A percentile compares a stretch with the other conserved stretches of the same genome.
Conservation (phyloP, 495 filamentous ascomycete genomes). For the Daldinia bambusicola region DNA sequence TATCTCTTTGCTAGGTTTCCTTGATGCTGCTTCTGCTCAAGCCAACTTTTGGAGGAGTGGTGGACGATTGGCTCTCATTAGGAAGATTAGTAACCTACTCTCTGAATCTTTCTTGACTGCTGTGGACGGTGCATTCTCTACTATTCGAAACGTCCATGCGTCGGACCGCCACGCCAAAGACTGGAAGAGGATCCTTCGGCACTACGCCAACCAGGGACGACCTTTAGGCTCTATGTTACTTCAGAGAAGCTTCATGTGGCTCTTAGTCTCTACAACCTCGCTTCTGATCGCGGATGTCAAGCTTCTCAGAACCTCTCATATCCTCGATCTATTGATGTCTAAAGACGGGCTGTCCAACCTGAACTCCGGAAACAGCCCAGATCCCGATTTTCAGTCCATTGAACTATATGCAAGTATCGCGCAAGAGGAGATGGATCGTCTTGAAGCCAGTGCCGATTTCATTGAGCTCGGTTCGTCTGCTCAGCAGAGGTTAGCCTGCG, state of each 20-base stretch:
- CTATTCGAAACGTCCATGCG: constrained; percentile 72
- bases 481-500: constrained; percentile 86
- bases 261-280: constrained; percentile 82
- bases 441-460: constrained; percentile 93
- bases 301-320: constrained; percentile 66
- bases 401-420: constrained; percentile 79
- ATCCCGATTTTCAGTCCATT: constrained; percentile 65
- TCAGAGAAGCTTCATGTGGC: constrained; percentile 83
- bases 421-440: constrained; percentile 79
- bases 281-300: constrained; percentile 71
- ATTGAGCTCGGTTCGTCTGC: constrained; percentile 83
- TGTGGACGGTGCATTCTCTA: constrained; percentile 87
- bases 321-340: constrained; percentile 81
- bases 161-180: constrained; percentile 65
- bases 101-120: constrained; percentile 84
- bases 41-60: constrained; percentile 79
- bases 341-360: constrained; percentile 52
- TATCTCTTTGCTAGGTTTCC: constrained; percentile 85
- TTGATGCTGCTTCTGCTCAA: constrained; percentile 80
- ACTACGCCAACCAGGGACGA: constrained; percentile 79
- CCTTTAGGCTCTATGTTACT: constrained; percentile 93
- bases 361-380: constrained; percentile 52
- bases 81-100: constrained; percentile 73
- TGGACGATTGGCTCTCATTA: constrained; percentile 76
- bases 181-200: constrained; percentile 85